Evolutionary conservation across 2,329 filamentous ascomycete species (phyloP), one percentile per base, ranked within the genome.

Genomic region (Orbilia oligospora): DNA sequence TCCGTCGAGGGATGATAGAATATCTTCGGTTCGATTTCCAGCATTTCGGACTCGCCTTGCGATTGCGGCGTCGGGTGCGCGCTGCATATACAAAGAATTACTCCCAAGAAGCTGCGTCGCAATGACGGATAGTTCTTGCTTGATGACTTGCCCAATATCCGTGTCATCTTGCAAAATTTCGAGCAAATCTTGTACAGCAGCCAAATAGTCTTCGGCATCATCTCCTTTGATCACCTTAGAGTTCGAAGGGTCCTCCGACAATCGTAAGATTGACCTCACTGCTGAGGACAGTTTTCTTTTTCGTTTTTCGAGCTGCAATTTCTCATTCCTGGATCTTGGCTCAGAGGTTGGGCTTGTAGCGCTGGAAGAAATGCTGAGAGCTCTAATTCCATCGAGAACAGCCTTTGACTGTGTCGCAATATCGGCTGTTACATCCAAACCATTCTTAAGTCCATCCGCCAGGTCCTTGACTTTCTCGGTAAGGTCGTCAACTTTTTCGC

Each of bases 191-290:
- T 72, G 67, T 5, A 78, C 51, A 9, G 56, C 30, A 30, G 20
- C 48, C 22, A 51, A n/a, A 64, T 53, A 71, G 4, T 78, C 73
- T 12, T 78, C 61, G 5, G 73, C 73, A 16, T 78, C 67, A 5
- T 44, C 44, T 5, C 67, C 67, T 63, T 68, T 71, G 5, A 76
- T 22, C 2, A 76, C 9, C 8, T 30, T 70, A 71, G 14, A 24
- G 12, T 6, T 20, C 10, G 1, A 64, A 30, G 27, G 27, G 27
- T 30, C 27, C 27, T 30, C 27, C 27, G 27, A 30, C 27, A 30
- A 30, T 6, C 27, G 27, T 30, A 30, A 30, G 3, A 30, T 30
- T 30, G 27, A 30, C 27, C 27, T 30, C 27, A 30, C 27, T 30
- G 27, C 27, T 30, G 27, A 78, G 46, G 0, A 68, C 48, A 12